phyloP scores from a whole-genome alignment of 176 grass and related monocot species.

The Olyra latifolia region DNA sequence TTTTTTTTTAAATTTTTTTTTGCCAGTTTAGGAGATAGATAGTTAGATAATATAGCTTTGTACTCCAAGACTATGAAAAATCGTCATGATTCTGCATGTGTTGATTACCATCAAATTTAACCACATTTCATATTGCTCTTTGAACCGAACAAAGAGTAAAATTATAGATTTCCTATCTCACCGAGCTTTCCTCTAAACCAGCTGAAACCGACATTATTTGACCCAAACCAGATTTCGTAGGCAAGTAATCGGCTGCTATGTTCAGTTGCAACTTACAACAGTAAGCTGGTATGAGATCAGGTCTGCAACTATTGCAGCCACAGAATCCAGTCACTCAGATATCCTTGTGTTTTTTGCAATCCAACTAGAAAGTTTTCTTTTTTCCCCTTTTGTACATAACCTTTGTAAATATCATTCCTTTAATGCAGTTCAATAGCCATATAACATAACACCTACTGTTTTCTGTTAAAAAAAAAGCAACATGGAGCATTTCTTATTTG shows the following conservation, averaged over 20 bases:
- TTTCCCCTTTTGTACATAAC: too few species aligned
- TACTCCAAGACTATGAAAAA: background rate
- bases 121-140: background rate
- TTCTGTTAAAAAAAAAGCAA: background rate
- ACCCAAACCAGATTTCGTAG: background rate
- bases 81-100: background rate
- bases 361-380: background rate
- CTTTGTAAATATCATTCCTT: too few species aligned
- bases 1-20: background rate
- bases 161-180: background rate
- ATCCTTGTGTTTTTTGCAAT: slow-evolving; percentile 4
- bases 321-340: background rate
- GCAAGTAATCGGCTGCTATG: background rate
- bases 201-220: background rate
- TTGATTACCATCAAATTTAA: background rate
- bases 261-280: background rate
- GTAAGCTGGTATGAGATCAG: background rate
- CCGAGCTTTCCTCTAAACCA: background rate
- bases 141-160: slow-evolving; percentile 12
- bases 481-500: background rate
- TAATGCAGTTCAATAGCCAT: too few species aligned
- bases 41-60: background rate
- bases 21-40: background rate
- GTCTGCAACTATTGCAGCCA: background rate
- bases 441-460: too few species aligned